These are phyloP conservation scores for Chenopodium formosanum DNA, from an alignment of 148 eudicot genomes.

Conservation along the genomic window DNA sequence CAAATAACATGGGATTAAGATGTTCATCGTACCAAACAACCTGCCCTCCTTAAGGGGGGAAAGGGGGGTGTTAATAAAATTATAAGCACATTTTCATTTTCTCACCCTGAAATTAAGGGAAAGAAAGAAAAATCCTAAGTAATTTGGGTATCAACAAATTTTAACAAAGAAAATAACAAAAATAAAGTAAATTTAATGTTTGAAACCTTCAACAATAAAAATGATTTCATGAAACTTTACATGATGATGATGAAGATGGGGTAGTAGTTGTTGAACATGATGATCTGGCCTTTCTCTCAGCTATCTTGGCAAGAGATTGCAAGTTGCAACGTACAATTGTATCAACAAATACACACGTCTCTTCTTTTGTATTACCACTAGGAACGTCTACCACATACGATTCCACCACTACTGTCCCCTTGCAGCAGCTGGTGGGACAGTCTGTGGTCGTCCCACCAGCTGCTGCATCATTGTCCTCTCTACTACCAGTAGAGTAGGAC, in stretches of 20 bases:
- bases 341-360: conserved; percentile 68
- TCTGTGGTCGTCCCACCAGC: not conserved
- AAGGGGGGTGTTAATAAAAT: not conserved
- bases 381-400: conserved; percentile 87
- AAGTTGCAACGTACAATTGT: conserved; percentile 74
- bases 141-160: conserved; percentile 12
- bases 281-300: conserved; percentile 42
- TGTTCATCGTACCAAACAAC: conserved; percentile 26
- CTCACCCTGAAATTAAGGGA: not conserved
- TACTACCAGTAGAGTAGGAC: not conserved
- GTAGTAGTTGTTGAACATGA: conserved; percentile 10
- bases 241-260: conserved; percentile 16
- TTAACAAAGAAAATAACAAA: not conserved
- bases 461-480: not conserved
- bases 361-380: conserved; percentile 69
- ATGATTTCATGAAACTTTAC: conserved; percentile 28
- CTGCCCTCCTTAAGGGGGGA: not conserved
- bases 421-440: conserved; percentile 1
- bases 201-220: not conserved
- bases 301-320: conserved; percentile 58
- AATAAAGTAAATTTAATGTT: not conserved
- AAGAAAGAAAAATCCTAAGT: conserved; percentile 22
- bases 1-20: conserved; percentile 8
- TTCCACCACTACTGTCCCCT: conserved; percentile 71
- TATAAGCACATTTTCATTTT: conserved; percentile 1